Base-by-base conservation (phyloP, 1,139 yeast genomes). In the Pichia sp. region DNA sequence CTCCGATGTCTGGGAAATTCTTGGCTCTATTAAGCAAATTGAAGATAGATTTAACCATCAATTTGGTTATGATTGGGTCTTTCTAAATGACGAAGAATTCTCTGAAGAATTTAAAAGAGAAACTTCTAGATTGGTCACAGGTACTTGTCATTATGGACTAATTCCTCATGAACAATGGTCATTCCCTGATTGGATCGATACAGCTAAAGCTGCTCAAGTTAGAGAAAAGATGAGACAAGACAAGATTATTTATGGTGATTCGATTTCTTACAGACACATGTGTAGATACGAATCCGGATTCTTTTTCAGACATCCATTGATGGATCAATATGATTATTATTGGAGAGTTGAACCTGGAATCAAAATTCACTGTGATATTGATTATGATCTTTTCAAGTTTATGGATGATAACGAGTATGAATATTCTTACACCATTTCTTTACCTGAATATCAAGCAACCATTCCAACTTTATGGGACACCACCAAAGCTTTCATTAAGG, bases 311-410 rank as follows among this genome's bases (percentile, higher is more conserved):
- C 94, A 85, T 58, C 79, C 77, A 40, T 62, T 84, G 42, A 66
- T 86, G 73, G 71, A 71, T 49, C 81, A 82, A 38, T 87, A 81
- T 63, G 86, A 82, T 53, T 87, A 80, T 68, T 88, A 86, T 69
- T 88, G 97, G 96, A 80, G 97, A 65, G 95, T 88, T 47, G 97
- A 88, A 65, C 95, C 95, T 33, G 90, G 82, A 58, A 77, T 85
- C 60, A 72, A 75, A 57, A 71, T 86, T 47, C 82, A 67, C 62
- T 87, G 95, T 69, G 92, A 86, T 61, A 71, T 87, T 54, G 80
- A 82, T 58, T 83, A 85, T 60, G 95, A 87, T 64, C 72, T 85
- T 37, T 87, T 87, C 72, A 79, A 79, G 64, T 83, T 75, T 64
- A 81, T 87, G 94, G 75, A 77, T 50, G 85, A 79, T 49, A 81